A percentile compares a stretch with the other conserved stretches of the same genome.
These are phyloP conservation scores for Mycothermus thermophilus DNA, from an alignment of 495 filamentous ascomycete genomes.

Conservation along the genomic window DNA sequence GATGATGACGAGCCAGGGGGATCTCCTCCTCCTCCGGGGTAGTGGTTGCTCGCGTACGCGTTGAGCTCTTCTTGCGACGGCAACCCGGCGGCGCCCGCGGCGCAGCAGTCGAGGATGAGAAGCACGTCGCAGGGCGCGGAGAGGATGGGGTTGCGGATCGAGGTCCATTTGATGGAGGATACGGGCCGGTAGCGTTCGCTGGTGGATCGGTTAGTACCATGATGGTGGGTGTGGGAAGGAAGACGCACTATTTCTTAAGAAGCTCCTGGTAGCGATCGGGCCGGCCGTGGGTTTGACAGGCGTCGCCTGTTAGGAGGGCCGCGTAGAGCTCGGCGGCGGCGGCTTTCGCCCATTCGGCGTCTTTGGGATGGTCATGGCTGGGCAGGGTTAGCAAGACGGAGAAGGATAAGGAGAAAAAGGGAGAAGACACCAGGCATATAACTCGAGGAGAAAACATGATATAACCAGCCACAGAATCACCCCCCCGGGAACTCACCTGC, in stretches of 20 bases:
- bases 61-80: slow-evolving; percentile 14
- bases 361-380: slow-evolving; percentile 21
- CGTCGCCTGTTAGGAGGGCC: slow-evolving; percentile 11
- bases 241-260: slow-evolving; percentile 23
- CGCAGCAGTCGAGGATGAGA: slow-evolving; percentile 25
- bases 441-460: too few relatives aligned
- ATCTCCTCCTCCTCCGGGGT: too few relatives aligned
- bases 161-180: slow-evolving; percentile 15
- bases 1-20: too few relatives aligned
- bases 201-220: too few relatives aligned
- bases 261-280: slow-evolving; percentile 8
- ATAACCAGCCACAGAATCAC: too few relatives aligned
- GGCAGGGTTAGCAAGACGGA: background rate
- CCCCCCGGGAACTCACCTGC: slow-evolving; percentile 20
- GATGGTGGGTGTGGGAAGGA: background rate
- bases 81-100: slow-evolving; percentile 19
- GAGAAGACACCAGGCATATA: too few relatives aligned
- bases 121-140: slow-evolving; percentile 17
- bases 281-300: slow-evolving; percentile 6
- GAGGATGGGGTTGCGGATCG: slow-evolving; percentile 16
- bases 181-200: slow-evolving; percentile 23
- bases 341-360: slow-evolving; percentile 15
- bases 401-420: background rate
- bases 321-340: slow-evolving; percentile 22
- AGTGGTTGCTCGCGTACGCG: slow-evolving; percentile 4